A percentile compares a stretch with the other conserved stretches of the same genome.
These are phyloP conservation scores for Murraya paniculata DNA, from an alignment of 345 rosid species.

Conservation along the genomic window DNA sequence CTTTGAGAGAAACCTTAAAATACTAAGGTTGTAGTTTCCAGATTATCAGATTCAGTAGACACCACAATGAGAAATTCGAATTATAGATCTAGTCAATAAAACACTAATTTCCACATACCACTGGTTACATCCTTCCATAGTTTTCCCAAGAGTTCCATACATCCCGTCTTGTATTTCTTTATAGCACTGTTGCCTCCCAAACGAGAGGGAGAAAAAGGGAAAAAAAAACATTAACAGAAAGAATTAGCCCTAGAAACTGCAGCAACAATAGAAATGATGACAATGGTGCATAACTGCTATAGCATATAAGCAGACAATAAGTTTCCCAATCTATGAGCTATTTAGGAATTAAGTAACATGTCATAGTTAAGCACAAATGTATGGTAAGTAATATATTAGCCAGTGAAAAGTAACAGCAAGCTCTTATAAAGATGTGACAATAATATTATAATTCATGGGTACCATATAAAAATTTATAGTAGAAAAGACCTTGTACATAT, in stretches of 20 bases:
- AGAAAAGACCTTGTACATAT: neutral
- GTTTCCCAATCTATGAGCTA: neutral
- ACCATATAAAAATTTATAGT: neutral
- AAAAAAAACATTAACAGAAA: neutral
- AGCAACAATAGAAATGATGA: neutral
- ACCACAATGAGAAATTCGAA: neutral
- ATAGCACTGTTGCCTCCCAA: constrained; percentile 45
- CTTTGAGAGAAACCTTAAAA: neutral
- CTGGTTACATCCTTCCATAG: constrained; percentile 79
- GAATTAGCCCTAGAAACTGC: neutral
- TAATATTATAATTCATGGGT: neutral
- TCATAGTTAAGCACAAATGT: neutral
- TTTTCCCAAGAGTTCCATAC: constrained; percentile 69
- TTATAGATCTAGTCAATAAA: neutral
- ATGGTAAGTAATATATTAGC: neutral
- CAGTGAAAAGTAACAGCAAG: neutral
- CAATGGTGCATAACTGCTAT: neutral
- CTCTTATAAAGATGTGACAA: neutral
- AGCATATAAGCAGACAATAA: neutral
- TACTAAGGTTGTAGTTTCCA: neutral
- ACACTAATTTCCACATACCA: constrained; percentile 42
- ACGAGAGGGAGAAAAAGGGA: neutral
- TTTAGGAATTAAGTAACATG: neutral
- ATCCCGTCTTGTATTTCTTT: constrained; percentile 61
- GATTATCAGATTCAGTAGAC: neutral